These are phyloP conservation scores for Trypanosoma vivax DNA, from an alignment of 208 protist species.

Conservation along the genomic window DNA sequence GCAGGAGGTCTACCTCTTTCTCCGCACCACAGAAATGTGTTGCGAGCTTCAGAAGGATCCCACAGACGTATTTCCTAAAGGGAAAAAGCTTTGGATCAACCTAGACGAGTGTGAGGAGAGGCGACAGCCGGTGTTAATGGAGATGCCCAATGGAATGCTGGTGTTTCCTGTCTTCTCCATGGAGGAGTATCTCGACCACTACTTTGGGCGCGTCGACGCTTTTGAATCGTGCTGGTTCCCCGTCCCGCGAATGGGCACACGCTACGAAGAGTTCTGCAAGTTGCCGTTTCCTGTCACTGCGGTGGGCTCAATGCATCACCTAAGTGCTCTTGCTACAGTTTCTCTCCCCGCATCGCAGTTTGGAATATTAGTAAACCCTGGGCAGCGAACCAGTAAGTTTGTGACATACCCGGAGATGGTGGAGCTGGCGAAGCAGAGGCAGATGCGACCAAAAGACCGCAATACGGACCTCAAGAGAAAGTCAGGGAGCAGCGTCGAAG, in stretches of 20 bases:
- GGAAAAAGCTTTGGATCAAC: conserved; percentile 82
- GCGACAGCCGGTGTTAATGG: conserved; percentile 55
- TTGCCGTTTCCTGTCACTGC: conserved; percentile 75
- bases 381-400: conserved; percentile 82
- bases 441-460: conserved; percentile 30
- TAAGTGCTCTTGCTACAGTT: conserved; percentile 66
- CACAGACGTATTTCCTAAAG: conserved; percentile 68
- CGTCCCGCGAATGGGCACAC: conserved; percentile 61
- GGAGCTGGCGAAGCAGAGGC: conserved; percentile 40
- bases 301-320: conserved; percentile 60
- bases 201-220: conserved; percentile 54
- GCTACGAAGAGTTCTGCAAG: conserved; percentile 74
- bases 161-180: conserved; percentile 83
- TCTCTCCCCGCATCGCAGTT: conserved; percentile 46
- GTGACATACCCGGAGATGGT: conserved; percentile 87
- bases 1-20: conserved; percentile 81
- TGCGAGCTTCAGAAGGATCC: conserved; percentile 46
- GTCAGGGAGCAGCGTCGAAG: conserved; percentile 10
- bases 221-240: conserved; percentile 87
- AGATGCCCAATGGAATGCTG: conserved; percentile 76
- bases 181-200: conserved; percentile 84
- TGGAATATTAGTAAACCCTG: conserved; percentile 72
- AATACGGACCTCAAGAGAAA: conserved; percentile 23
- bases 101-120: conserved; percentile 77
- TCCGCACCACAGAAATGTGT: conserved; percentile 86